Base-by-base conservation (phyloP, 2,329 filamentous ascomycete genomes). In the Amesomyces nigricolor region DNA sequence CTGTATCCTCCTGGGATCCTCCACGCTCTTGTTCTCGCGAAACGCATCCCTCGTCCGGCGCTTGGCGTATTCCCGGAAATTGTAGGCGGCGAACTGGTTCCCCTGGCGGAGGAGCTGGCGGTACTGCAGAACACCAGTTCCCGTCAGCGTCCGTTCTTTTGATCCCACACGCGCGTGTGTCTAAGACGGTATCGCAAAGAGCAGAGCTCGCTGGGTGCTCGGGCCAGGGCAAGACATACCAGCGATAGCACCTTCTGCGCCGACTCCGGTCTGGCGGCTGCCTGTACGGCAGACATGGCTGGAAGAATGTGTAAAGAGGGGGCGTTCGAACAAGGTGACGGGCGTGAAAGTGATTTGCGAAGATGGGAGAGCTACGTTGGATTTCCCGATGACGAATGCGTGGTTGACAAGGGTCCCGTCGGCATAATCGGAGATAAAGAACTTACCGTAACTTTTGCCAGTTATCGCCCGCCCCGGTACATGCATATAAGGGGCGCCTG, bases 21-120 rank as follows among this genome's bases (percentile, higher is more conserved):
- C 75, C 66, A 90, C 86, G 54, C 73, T 70, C 71, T 83, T 80
- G 72, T 95, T 81, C 71, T 95, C 90, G 65, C 87, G 82, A 73
- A 97, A 99, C 4, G 89, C 86, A 76, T 97, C 94, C 70, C 82
- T 82, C 70, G 94, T 96, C 72, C 92, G 83, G 68, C 94, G 86
- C 73, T 86, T 88, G 52, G 94, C 91, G 73, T 99, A 99, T 72
- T 96, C 92, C 74, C 94, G 85, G 80, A 96, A 99, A 75, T 97
- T 99, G 78, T 97, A 99, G 64, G 88, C 84, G 60, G 90, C 83
- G 72, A 99, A 97, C 68, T 96, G 88, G 59, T 81, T 79, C 60
- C 90, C 85, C 71, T 94, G 88, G 65, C 91, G 88, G 66, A 97
- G 78, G 65, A 99, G 78, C 67, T 92, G 92, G 63, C 94, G 91